Conservation (phyloP, 1,284 basidiomycete species). For the Trametes sp. region DNA sequence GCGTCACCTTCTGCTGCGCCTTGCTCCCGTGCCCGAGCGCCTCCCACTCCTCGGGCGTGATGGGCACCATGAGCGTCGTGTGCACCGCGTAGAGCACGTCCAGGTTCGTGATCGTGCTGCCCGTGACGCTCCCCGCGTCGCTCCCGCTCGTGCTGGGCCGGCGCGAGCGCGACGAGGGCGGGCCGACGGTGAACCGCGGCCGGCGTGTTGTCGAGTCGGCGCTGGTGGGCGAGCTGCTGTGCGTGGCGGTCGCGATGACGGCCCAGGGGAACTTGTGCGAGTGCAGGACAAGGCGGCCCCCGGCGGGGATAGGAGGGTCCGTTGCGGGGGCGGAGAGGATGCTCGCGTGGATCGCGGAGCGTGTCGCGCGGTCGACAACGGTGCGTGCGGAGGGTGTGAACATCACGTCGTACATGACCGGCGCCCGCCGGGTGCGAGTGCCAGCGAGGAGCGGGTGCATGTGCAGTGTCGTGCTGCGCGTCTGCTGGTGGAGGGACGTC, state of each 20-base stretch:
- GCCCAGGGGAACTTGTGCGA: slow-evolving; percentile 70
- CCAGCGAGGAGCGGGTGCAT: slow-evolving; percentile 71
- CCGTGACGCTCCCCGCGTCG: slow-evolving; percentile 15
- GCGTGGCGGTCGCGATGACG: slow-evolving; percentile 50
- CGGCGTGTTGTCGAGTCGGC: slow-evolving; percentile 38
- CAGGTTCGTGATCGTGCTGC: slow-evolving; percentile 58
- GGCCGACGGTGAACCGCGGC: slow-evolving; percentile 43
- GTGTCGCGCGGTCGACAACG: slow-evolving; percentile 62
- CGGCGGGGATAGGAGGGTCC: slow-evolving; percentile 58
- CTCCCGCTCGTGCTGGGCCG: slow-evolving; percentile 39
- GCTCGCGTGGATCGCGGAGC: slow-evolving; percentile 60
- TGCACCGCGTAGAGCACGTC: slow-evolving; percentile 71
- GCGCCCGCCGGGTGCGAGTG: slow-evolving; percentile 59
- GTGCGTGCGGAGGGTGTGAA: slow-evolving; percentile 65
- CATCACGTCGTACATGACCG: slow-evolving; percentile 66
- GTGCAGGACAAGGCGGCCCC: slow-evolving; percentile 59
- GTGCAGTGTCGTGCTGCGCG: slow-evolving; percentile 52
- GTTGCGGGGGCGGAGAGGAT: slow-evolving; percentile 71
- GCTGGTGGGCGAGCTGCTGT: slow-evolving; percentile 33
- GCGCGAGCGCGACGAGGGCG: slow-evolving; percentile 37
- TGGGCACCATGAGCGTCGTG: slow-evolving; percentile 58
- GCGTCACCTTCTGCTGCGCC: slow-evolving; percentile 60
- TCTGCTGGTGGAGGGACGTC: slow-evolving; percentile 45
- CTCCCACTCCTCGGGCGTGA: slow-evolving; percentile 72
- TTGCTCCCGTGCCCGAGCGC: slow-evolving; percentile 60